Conservation (phyloP, 176 grass and related monocot species). For the Bromus sterilis region DNA sequence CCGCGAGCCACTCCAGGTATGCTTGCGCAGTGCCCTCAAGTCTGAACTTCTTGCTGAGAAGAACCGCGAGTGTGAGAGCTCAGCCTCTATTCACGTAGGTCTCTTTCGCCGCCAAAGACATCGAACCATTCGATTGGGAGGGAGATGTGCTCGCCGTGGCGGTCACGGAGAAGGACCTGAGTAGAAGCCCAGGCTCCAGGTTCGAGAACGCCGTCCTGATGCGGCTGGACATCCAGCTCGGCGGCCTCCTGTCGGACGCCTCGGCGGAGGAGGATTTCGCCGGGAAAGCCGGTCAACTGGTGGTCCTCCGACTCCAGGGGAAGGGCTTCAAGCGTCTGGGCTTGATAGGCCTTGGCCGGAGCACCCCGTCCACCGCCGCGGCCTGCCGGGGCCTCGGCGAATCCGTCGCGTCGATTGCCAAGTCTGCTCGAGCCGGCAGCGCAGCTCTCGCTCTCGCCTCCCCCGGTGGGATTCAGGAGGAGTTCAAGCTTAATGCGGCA, state of each 20-base stretch:
- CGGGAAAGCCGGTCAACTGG: slow-evolving; percentile 63
- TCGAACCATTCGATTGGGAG: slow-evolving; percentile 67
- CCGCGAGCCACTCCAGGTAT: slow-evolving; percentile 63
- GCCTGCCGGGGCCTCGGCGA: slow-evolving; percentile 53
- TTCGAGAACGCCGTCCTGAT: slow-evolving; percentile 69
- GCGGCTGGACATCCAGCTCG: slow-evolving; percentile 56
- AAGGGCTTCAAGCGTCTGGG: slow-evolving; percentile 75
- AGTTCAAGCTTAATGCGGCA: slow-evolving; percentile 42
- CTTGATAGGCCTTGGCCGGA: slow-evolving; percentile 63
- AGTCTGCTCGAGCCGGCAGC: slow-evolving; percentile 53
- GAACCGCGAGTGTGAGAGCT: not conserved
- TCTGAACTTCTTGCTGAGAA: not conserved
- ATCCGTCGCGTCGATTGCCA: slow-evolving; percentile 55
- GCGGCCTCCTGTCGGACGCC: slow-evolving; percentile 61
- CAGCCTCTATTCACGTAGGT: slow-evolving; percentile 32
- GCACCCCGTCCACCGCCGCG: slow-evolving; percentile 19
- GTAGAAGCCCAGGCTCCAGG: slow-evolving; percentile 53
- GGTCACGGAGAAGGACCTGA: slow-evolving; percentile 74
- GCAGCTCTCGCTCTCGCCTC: slow-evolving; percentile 61
- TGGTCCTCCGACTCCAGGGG: slow-evolving; percentile 60
- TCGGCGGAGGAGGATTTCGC: slow-evolving; percentile 75
- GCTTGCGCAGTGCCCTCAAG: not conserved
- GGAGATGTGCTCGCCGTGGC: slow-evolving; percentile 72
- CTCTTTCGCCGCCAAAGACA: slow-evolving; percentile 47
- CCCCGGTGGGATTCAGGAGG: slow-evolving; percentile 26